Evolutionary conservation across 345 rosid species (phyloP), one percentile per base, ranked within the genome.

Genomic region (Eutrema japonicum): DNA sequence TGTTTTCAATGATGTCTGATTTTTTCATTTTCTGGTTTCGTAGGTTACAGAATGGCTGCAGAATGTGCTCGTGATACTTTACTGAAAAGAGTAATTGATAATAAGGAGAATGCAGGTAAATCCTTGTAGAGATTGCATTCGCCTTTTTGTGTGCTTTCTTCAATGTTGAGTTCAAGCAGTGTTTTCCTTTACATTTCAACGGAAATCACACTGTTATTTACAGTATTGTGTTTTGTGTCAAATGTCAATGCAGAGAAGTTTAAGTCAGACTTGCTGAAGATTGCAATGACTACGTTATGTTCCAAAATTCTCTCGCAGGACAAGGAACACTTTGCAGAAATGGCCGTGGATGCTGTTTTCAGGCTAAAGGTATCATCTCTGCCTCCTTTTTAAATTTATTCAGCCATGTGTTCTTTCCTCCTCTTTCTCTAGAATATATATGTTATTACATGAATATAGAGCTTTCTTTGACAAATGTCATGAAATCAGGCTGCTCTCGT

Each of bases 291-390:
- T 41, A 94, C 97, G 7, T 53, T 94, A 82, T 91, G 97, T 59
- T 94, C 98, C 74, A 94, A 94, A 80, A 91, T 94, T 60, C 83
- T 94, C 18, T 89, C 93, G 35, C 98, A 94, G 76, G 98, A 94
- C 75, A 91, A 94, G 78, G 96, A 86, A 67, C 90, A 91, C 70
- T 94, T 94, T 78, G 96, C 84, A 26, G 86, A 86, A 82, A 80
- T 94, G 70, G 97, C 96, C 10, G 96, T 94, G 12, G 98, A 94
- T 74, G 98, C 97, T 83, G 96, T 94, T 64, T 77, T 88, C 88
- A 88, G 98, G 77, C 79, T 94, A 10, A 88, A 89, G 95, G 96
- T 94, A 54, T 45, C 60, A 58, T 43, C 45, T 42, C 64, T 43
- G 36, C 4, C 64, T 13, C 36, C 13, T 76, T 43, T 46, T 29